Evolutionary conservation across 1,139 yeast species (phyloP), one percentile per base, ranked within the genome.

Genomic region (Saccharomyces uvarum): DNA sequence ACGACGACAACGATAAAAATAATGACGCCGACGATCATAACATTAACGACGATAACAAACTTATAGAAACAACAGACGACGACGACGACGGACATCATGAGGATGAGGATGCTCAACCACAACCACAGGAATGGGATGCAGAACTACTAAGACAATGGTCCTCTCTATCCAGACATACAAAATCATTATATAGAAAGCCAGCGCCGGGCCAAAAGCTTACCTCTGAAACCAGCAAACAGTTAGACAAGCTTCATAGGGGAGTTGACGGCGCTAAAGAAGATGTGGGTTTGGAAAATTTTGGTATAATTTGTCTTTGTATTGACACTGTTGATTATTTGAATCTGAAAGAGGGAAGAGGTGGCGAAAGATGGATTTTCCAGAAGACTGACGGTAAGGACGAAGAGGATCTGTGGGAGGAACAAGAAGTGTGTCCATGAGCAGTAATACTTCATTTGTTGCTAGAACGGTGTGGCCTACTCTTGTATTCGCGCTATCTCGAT

Each of bases 261-360:
- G 96, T 88, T 13, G 96, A 88, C 69, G 96, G 96, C 7, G 78
- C 83, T 52, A 80, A 83, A 64, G 88, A 82, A 52, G 83, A 77
- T 29, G 78, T 79, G 38, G 96, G 95, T 1, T 74, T 79, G 56
- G 83, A 80, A 64, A 83, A 87, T 68, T 88, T 86, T 68, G 81
- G 83, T 1, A 81, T 87, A 27, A 79, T 86, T 32, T 84, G 86
- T 38, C 70, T 88, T 74, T 82, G 87, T 64, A 79, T 84, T 44
- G 86, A 88, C 54, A 74, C 77, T 53, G 95, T 86, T n/a, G 96
- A 88, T 69, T 78, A 78, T 63, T 78, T 83, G 56, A 85, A 83
- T 60, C 73, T 84, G 59, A 71, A 67, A 57, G 64, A 63, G 47
- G 73, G 70, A n/a, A 63, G 70, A 32, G 72, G 72, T 47, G 71